These are phyloP conservation scores for Gossypium aridum DNA, from an alignment of 441 rosid species.

Conservation along the genomic window DNA sequence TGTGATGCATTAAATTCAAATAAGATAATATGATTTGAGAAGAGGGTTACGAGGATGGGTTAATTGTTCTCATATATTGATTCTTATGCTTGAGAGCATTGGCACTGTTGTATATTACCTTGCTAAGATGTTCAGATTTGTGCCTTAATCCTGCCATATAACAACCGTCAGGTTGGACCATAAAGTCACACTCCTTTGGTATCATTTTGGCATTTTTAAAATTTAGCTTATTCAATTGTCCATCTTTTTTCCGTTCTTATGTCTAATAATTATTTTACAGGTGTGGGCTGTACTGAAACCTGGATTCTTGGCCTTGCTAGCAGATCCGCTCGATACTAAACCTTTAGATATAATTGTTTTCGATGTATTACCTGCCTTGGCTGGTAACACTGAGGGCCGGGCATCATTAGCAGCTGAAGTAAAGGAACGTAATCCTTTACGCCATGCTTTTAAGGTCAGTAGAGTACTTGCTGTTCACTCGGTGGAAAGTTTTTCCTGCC, in stretches of 20 bases:
- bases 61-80: neutral
- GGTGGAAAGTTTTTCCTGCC: neutral
- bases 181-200: neutral
- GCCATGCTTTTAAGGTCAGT: constrained; percentile 85
- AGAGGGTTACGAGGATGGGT: constrained; percentile 1
- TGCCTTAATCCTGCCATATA: neutral
- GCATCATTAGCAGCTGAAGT: constrained; percentile 77
- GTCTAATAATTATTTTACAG: constrained; percentile 34
- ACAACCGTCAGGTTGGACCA: neutral
- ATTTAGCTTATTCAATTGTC: neutral
- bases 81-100: neutral
- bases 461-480: neutral
- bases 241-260: neutral
- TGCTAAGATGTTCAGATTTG: neutral
- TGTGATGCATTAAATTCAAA: neutral
- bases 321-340: constrained; percentile 78
- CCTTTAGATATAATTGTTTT: constrained; percentile 90
- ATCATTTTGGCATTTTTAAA: neutral
- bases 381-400: constrained; percentile 76
- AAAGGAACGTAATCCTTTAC: constrained; percentile 90
- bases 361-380: constrained; percentile 86
- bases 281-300: constrained; percentile 99
- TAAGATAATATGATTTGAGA: neutral
- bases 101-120: neutral
- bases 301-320: constrained; percentile 91